phyloP scores from a whole-genome alignment of 768 basidiomycete species.

The Cystofilobasidium ferigula region DNA sequence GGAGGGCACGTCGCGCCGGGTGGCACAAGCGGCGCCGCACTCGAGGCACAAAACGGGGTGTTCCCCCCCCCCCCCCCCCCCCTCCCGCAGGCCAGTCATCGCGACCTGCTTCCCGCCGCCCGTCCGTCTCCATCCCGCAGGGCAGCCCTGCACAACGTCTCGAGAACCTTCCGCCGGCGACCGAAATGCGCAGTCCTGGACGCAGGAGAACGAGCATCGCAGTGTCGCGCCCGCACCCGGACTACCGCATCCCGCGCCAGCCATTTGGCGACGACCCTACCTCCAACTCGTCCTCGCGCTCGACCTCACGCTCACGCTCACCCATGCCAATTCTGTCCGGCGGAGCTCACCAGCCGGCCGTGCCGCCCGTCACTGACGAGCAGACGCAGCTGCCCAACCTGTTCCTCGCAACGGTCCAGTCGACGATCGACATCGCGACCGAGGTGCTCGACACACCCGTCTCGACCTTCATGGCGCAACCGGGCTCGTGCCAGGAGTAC shows the following conservation, averaged over 20 bases:
- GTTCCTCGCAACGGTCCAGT: slow-evolving; percentile 80
- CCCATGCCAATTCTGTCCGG: slow-evolving; percentile 63
- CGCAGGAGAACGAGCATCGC: slow-evolving; percentile 29
- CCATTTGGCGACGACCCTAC: neutral
- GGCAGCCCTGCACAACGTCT: slow-evolving; percentile 25
- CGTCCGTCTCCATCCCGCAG: slow-evolving; percentile 32
- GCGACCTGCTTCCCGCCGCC: slow-evolving; percentile 28
- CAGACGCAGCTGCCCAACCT: slow-evolving; percentile 9
- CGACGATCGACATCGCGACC: slow-evolving; percentile 82
- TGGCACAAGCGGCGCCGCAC: too few relatives aligned
- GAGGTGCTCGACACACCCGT: slow-evolving; percentile 86
- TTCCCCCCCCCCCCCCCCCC: neutral
- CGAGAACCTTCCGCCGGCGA: slow-evolving; percentile 21
- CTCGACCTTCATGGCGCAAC: slow-evolving; percentile 68
- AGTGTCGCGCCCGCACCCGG: neutral
- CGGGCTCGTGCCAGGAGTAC: slow-evolving; percentile 71
- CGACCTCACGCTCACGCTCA: slow-evolving; percentile 90
- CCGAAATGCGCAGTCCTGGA: slow-evolving; percentile 27
- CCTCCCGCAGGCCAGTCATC: neutral
- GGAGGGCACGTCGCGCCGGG: too few relatives aligned
- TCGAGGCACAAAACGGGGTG: too few relatives aligned
- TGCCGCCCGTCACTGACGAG: slow-evolving; percentile 6
- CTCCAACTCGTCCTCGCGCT: slow-evolving; percentile 55
- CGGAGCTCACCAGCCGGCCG: slow-evolving; percentile 47
- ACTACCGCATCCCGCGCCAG: neutral